Evolutionary conservation across 257 asterid genomes (phyloP), one percentile per base, ranked within the genome.

Genomic region (Solanum ossicruentum): DNA sequence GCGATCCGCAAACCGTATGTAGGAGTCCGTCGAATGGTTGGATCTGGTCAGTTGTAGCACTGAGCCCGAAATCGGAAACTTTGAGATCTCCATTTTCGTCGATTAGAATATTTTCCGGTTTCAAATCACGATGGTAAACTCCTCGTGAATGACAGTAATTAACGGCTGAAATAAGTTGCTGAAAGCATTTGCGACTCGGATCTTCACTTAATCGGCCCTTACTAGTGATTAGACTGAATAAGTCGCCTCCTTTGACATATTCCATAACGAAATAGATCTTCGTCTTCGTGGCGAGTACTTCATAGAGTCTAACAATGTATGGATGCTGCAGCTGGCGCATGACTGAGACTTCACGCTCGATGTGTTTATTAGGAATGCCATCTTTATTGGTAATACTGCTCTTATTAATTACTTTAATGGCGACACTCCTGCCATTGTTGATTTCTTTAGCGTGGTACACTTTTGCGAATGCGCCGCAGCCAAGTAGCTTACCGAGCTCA

Each of bases 1-100:
- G 99, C 49, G 99, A 93, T 20, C 99, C 99, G 61, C 99, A 96
- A 6, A 96, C 94, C 66, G 99, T 96, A 86, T 95, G 97, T 51
- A 96, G 54, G 2, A 93, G 88, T 0, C 98, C 99, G 15, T 96
- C 98, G 83, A 51, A 78, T 28, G 86, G 84, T 5, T 93, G 88
- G 1, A 88, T 89, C 6, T 93, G 97, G 2, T 89, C 98, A 1
- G 88, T 84, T 75, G 93, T 41, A 47, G 99, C 99, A 85, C 97
- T 91, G 63, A 96, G 95, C 0, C 99, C 98, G 83, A 96, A 96
- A 87, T 96, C 99, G 13, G 98, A 91, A 0, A 95, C 92, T 63
- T 95, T 96, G 4, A 96, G 90, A 80, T 92, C 98, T 0, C 92
- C 97, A 65, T 91, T 92, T 36, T 96, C 99, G 83, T 96, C 98